These are phyloP conservation scores for Sporothrix pseudoabietina DNA, from an alignment of 2,329 filamentous ascomycete genomes.

Conservation along the genomic window DNA sequence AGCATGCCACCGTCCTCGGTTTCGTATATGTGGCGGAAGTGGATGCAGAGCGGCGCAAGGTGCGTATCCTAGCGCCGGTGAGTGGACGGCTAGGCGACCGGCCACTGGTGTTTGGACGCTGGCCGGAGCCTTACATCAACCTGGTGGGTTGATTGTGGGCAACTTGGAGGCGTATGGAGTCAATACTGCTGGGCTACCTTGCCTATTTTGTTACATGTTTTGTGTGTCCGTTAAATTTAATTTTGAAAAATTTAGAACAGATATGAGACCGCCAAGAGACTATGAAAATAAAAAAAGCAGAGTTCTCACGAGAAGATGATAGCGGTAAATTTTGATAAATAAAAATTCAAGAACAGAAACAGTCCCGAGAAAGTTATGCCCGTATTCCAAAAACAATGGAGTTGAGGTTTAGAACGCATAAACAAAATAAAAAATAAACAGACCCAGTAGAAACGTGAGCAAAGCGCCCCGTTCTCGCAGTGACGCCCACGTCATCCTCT, in stretches of 20 bases:
- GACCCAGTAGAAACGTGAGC: background rate
- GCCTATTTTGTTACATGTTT: background rate
- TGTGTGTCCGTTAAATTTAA: background rate
- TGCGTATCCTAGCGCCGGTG: constrained; percentile 81
- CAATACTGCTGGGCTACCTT: background rate
- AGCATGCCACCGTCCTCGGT: constrained; percentile 82
- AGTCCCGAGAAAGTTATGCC: background rate
- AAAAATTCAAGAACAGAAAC: background rate
- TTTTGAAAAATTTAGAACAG: background rate
- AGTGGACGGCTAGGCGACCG: constrained; percentile 76
- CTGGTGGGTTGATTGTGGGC: constrained; percentile 57
- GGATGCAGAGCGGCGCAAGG: constrained; percentile 77
- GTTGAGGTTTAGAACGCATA: background rate
- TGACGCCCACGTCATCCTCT: background rate
- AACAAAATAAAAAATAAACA: background rate
- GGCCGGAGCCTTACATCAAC: constrained; percentile 83
- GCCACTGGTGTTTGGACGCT: constrained; percentile 80
- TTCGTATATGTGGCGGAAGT: constrained; percentile 93
- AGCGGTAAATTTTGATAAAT: background rate
- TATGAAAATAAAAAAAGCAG: background rate
- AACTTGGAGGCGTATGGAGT: background rate
- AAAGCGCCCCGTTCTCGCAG: background rate
- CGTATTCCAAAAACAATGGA: background rate
- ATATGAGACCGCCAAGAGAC: background rate
- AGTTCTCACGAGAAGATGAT: too few species aligned